These are phyloP conservation scores for Eucalyptus sp. DNA, from an alignment of 345 rosid genomes.

Conservation along the genomic window DNA sequence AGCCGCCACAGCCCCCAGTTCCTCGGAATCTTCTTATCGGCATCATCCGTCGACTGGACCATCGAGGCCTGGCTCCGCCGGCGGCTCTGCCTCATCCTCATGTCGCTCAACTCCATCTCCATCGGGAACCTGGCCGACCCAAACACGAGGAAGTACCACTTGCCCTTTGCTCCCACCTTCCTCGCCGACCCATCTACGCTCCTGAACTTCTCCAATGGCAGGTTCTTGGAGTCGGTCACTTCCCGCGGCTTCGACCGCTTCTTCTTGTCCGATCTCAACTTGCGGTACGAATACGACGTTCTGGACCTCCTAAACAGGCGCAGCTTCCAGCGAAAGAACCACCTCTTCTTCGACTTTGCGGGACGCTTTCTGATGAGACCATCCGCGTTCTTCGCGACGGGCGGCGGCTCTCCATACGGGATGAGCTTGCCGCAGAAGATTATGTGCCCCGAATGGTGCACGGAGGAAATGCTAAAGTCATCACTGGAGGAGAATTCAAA, in stretches of 20 bases:
- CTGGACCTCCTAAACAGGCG: neutral
- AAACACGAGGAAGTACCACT: slow-evolving; percentile 38
- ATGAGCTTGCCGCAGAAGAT: slow-evolving; percentile 9
- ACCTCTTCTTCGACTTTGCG: neutral
- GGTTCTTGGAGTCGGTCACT: neutral
- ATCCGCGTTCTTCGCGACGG: neutral
- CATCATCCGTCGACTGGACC: neutral
- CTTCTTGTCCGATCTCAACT: neutral
- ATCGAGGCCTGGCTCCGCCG: neutral
- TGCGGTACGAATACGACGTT: neutral
- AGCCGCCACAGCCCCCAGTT: slow-evolving; percentile 22
- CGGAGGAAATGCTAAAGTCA: neutral
- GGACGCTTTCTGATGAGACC: neutral
- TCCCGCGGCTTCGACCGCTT: neutral
- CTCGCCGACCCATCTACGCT: neutral
- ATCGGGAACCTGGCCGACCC: slow-evolving; percentile 31
- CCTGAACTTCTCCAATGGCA: neutral
- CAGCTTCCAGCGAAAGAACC: slow-evolving; percentile 1
- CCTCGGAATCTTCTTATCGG: neutral
- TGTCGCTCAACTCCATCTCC: slow-evolving; percentile 33
- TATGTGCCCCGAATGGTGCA: neutral
- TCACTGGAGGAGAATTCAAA: slow-evolving; percentile 3
- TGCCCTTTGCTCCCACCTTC: slow-evolving; percentile 13
- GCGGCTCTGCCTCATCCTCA: slow-evolving; percentile 38
- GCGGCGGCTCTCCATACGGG: neutral